Evolutionary conservation across 768 basidiomycete genomes (phyloP).

Genomic region (Leucosporidium scottii): DNA sequence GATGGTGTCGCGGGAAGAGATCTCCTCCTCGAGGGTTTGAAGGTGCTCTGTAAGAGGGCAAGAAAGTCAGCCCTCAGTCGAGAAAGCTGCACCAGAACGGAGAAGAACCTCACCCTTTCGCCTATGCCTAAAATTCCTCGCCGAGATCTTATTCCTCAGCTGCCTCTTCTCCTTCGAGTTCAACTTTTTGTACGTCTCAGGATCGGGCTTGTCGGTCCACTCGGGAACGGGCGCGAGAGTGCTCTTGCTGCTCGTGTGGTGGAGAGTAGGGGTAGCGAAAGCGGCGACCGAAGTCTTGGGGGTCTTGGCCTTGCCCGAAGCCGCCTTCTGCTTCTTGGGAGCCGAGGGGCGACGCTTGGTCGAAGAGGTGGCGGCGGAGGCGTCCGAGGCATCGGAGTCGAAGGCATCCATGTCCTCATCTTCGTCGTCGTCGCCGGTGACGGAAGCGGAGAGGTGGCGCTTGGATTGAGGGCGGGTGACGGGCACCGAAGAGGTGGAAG

Average conservation of each 20-base stretch:
- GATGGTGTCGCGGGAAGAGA: constrained; percentile 82
- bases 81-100: neutral
- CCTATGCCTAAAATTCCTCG: constrained; percentile 87
- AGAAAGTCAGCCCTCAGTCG: neutral
- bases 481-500: neutral
- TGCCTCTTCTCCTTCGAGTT: constrained; percentile 92
- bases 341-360: neutral
- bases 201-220: constrained; percentile 55
- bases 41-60: constrained; percentile 61
- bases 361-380: neutral
- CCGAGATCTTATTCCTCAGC: constrained; percentile 91
- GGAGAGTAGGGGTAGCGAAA: constrained; percentile 21
- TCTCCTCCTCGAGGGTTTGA: constrained; percentile 82
- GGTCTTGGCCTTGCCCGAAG: neutral
- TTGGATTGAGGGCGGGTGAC: neutral
- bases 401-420: constrained; percentile 7
- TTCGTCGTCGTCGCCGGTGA: neutral
- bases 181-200: constrained; percentile 94
- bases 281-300: constrained; percentile 18
- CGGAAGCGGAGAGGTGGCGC: constrained; percentile 12
- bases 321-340: constrained; percentile 16
- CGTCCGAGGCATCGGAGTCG: neutral
- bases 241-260: constrained; percentile 19
- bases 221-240: constrained; percentile 35
- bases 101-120: constrained; percentile 62